Percentiles rank a stretch among this genome's conserved stretches.
Evolutionary conservation across 805 yeast species (phyloP).

Genomic region (Saturnispora saitoi): DNA sequence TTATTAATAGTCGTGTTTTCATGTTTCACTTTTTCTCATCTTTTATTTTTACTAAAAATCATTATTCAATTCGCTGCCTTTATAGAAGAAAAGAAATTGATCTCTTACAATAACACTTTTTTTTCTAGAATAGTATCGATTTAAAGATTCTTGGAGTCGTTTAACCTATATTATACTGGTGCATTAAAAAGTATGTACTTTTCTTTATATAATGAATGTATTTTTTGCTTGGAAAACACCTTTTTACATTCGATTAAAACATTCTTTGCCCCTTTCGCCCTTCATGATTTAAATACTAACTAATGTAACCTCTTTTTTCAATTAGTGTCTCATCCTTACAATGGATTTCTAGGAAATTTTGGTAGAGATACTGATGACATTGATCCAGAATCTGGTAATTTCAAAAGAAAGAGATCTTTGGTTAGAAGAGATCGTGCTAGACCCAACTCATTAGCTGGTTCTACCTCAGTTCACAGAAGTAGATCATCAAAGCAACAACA

Average conservation of each 20-base stretch:
- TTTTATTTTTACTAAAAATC: not conserved
- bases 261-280: not conserved
- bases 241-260: not conserved
- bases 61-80: not conserved
- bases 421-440: slow-evolving; percentile 76
- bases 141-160: not conserved
- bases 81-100: not conserved
- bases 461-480: slow-evolving; percentile 5
- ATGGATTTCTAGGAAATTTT: slow-evolving; percentile 6
- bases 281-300: not conserved
- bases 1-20: not conserved
- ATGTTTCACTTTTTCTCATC: not conserved
- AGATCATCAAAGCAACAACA: slow-evolving; percentile 5
- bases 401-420: slow-evolving; percentile 55
- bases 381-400: slow-evolving; percentile 28
- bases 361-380: not conserved
- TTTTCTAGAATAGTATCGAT: not conserved
- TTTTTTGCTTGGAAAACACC: not conserved
- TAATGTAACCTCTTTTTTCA: not conserved
- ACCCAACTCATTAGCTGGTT: slow-evolving; percentile 9
- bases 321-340: slow-evolving; percentile 14
- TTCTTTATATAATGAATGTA: not conserved
- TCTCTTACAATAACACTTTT: not conserved
- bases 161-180: not conserved
- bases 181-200: not conserved